Evolutionary conservation across 2,329 filamentous ascomycete genomes (phyloP).

Genomic region (Graphium sp.): DNA sequence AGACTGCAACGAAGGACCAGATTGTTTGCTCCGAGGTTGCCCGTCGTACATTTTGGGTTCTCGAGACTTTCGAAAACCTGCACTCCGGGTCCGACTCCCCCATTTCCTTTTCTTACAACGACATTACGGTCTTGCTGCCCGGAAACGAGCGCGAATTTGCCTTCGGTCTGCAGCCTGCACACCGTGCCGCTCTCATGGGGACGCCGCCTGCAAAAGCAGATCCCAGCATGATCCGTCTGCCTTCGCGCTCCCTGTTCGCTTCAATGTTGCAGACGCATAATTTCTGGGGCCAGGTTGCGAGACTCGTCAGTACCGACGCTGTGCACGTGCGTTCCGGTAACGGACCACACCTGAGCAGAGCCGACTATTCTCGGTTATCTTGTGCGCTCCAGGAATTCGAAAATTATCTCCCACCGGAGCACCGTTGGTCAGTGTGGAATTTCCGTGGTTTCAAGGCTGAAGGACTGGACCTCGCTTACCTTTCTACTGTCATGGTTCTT

Average conservation of each 20-base stretch:
- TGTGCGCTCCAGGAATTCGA: slow-evolving; percentile 12
- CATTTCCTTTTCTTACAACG: slow-evolving; percentile 14
- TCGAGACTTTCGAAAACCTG: slow-evolving; percentile 18
- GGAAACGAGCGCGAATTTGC: slow-evolving; percentile 19
- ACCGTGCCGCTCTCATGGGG: slow-evolving; percentile 14
- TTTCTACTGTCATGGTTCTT: slow-evolving; percentile 16
- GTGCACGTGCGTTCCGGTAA: slow-evolving; percentile 10
- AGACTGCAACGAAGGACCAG: slow-evolving; percentile 10
- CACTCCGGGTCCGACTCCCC: slow-evolving; percentile 16
- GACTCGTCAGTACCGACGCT: slow-evolving; percentile 10
- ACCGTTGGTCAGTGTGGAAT: slow-evolving; percentile 18
- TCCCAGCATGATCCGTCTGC: slow-evolving; percentile 9
- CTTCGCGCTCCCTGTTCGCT: slow-evolving; percentile 16
- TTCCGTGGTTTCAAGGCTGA: slow-evolving; percentile 17
- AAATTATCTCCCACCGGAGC: slow-evolving; percentile 12
- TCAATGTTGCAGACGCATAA: slow-evolving; percentile 18
- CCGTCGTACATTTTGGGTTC: slow-evolving; percentile 18
- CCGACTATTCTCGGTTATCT: neutral
- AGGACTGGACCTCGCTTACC: slow-evolving; percentile 16
- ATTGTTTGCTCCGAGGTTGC: slow-evolving; percentile 15
- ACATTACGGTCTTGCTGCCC: slow-evolving; percentile 17
- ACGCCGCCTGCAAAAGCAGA: slow-evolving; percentile 12
- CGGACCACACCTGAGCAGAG: slow-evolving; percentile 10
- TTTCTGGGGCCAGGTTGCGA: slow-evolving; percentile 17
- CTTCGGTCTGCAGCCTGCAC: slow-evolving; percentile 13